phyloP scores from a whole-genome alignment of 129 eudicot genomes.

The Dittrichia graveolens region DNA sequence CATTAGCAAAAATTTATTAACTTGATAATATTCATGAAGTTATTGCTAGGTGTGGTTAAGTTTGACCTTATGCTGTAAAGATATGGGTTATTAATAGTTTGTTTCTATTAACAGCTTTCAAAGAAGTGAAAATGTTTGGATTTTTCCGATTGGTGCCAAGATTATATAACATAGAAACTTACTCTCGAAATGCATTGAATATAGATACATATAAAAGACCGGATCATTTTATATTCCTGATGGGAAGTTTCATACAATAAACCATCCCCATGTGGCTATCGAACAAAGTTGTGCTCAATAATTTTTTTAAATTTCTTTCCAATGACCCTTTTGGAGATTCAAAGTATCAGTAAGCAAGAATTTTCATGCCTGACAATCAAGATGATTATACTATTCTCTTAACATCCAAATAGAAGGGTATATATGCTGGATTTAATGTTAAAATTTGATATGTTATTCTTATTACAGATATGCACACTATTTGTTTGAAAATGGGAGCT shows the following conservation, averaged over 20 bases:
- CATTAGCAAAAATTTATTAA: background rate
- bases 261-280: too few relatives aligned
- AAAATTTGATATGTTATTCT: conserved; percentile 1
- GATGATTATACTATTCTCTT: too few relatives aligned
- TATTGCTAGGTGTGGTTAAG: conserved; percentile 6
- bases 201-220: too few relatives aligned
- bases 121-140: background rate
- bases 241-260: too few relatives aligned
- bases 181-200: too few relatives aligned
- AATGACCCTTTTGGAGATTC: background rate
- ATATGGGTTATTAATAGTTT: background rate
- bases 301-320: background rate
- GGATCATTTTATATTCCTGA: too few relatives aligned
- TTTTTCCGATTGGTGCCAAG: too few relatives aligned
- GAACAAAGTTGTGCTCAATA: conserved; percentile 6
- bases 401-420: too few relatives aligned
- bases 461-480: conserved; percentile 87
- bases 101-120: background rate
- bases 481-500: conserved; percentile 88
- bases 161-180: too few relatives aligned
- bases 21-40: background rate
- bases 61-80: conserved; percentile 3
- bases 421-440: background rate
- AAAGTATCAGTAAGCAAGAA: background rate
- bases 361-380: too few relatives aligned